These are phyloP conservation scores for Metrosideros polymorpha DNA, from an alignment of 441 rosid genomes.

Conservation along the genomic window DNA sequence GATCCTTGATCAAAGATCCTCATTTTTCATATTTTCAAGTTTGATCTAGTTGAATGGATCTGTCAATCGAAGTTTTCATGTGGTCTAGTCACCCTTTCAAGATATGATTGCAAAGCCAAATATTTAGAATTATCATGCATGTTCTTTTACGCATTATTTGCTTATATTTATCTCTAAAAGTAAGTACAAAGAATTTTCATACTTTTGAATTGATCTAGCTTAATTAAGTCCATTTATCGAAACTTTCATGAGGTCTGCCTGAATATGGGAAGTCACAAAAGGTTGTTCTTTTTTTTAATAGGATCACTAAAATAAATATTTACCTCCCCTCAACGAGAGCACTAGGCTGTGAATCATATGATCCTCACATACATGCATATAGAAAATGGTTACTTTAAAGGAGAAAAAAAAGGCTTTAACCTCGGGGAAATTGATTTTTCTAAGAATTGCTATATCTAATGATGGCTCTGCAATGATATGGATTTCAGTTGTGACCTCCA, in stretches of 20 bases:
- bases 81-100: background rate
- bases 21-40: background rate
- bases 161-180: background rate
- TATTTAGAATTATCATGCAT: background rate
- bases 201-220: background rate
- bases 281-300: background rate
- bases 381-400: background rate
- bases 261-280: background rate
- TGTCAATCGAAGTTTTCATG: background rate
- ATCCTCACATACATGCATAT: background rate
- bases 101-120: background rate
- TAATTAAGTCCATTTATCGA: background rate
- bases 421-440: background rate
- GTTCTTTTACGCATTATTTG: background rate
- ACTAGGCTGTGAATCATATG: background rate
- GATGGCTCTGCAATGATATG: background rate
- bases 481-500: background rate
- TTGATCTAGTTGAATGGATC: background rate
- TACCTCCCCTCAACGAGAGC: background rate
- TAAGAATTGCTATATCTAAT: background rate
- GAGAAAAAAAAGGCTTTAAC: background rate
- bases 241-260: background rate
- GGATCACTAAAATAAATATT: background rate
- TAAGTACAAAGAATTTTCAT: background rate
- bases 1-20: background rate